Conservation (phyloP, 768 basidiomycete species). For the Tricholoma flavovirens region DNA sequence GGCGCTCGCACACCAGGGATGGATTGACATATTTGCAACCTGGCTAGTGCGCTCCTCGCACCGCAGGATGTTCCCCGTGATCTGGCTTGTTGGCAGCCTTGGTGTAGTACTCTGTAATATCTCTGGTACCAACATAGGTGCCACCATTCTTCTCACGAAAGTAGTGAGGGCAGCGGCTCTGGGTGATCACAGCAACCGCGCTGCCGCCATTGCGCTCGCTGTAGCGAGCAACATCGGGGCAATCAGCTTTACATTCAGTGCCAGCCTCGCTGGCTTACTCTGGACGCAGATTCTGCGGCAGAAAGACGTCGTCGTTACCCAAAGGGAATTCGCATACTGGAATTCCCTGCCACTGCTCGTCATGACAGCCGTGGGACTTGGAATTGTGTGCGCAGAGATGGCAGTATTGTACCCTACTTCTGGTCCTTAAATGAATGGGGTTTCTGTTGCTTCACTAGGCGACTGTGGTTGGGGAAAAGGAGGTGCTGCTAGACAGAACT, state of each 20-base stretch:
- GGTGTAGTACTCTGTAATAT: conserved; percentile 76
- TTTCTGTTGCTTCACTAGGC: neutral
- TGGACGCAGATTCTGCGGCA: conserved; percentile 73
- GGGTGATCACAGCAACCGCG: conserved; percentile 33
- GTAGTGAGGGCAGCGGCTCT: conserved; percentile 53
- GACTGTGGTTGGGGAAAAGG: no score
- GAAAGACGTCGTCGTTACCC: conserved; percentile 61
- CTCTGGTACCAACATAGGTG: conserved; percentile 87
- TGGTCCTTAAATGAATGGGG: neutral
- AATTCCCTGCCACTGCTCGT: conserved; percentile 60
- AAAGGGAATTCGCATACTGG: conserved; percentile 64
- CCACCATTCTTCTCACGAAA: conserved; percentile 84
- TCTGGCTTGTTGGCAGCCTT: conserved; percentile 67
- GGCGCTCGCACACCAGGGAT: conserved; percentile 73
- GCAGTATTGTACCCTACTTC: conserved; percentile 36
- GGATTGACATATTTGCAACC: conserved; percentile 76
- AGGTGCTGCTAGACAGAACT: no score
- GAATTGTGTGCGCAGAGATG: conserved; percentile 75
- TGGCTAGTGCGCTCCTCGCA: conserved; percentile 53
- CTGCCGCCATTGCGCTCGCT: conserved; percentile 70
- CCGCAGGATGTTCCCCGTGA: conserved; percentile 39
- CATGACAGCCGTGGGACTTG: conserved; percentile 63
- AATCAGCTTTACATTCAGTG: conserved; percentile 83
- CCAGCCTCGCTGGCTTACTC: conserved; percentile 81
- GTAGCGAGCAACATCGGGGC: conserved; percentile 89